These are phyloP conservation scores for Ophiocordyceps sinensis DNA, from an alignment of 2,329 filamentous ascomycete genomes.

Conservation along the genomic window DNA sequence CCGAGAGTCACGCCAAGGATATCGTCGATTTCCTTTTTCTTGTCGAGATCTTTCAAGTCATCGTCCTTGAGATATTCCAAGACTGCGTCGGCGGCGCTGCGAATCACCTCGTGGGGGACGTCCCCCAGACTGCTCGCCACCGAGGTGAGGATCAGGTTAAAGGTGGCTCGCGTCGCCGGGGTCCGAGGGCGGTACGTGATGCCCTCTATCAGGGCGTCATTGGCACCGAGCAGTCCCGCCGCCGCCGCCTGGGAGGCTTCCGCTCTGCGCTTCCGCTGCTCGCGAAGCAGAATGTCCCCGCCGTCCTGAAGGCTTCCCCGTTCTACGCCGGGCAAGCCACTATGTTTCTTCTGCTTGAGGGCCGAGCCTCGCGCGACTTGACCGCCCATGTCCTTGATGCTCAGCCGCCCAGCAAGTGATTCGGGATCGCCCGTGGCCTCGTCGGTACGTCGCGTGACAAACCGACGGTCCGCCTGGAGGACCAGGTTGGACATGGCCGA, in stretches of 20 bases:
- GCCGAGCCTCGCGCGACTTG: conserved; percentile 66
- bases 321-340: conserved; percentile 54
- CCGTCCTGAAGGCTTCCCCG: conserved; percentile 66
- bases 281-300: conserved; percentile 66
- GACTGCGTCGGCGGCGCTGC: conserved; percentile 85
- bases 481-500: conserved; percentile 99
- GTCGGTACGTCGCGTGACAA: conserved; percentile 81
- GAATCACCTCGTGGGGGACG: conserved; percentile 78
- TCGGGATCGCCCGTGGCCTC: conserved; percentile 96
- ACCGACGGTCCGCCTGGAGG: conserved; percentile 96
- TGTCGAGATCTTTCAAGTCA: conserved; percentile 90
- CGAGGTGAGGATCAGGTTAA: conserved; percentile 85
- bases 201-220: conserved; percentile 79
- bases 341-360: conserved; percentile 66
- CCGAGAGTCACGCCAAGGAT: conserved; percentile 70
- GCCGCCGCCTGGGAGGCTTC: conserved; percentile 53
- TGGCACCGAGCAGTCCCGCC: conserved; percentile 67
- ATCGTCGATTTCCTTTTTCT: conserved; percentile 95
- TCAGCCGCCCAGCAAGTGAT: conserved; percentile 86
- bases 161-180: conserved; percentile 79
- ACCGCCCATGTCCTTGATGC: conserved; percentile 87
- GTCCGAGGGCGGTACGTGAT: conserved; percentile 86
- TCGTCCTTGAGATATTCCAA: conserved; percentile 91
- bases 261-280: conserved; percentile 76
- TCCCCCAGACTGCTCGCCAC: conserved; percentile 82